Conservation (phyloP, 345 rosid species). For the Eutrema yunnanense region DNA sequence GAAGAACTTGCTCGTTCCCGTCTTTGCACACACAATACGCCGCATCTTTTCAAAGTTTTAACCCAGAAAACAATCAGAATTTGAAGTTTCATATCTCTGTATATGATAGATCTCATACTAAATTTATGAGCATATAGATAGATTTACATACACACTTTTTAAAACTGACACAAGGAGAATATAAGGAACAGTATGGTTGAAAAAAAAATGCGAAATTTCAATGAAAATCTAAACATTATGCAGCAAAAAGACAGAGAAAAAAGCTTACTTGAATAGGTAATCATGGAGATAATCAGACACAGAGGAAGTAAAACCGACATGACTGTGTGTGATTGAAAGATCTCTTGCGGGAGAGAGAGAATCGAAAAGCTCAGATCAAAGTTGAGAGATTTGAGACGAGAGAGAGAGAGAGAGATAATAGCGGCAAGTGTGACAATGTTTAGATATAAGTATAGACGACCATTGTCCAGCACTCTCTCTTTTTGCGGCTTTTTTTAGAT, state of each 20-base stretch:
- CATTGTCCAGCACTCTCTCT: conserved; percentile 15
- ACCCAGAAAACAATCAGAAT: background rate
- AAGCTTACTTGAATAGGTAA: conserved; percentile 67
- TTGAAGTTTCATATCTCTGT: background rate
- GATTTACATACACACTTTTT: background rate
- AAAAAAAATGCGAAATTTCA: no score
- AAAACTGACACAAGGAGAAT: background rate
- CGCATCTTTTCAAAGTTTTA: conserved; percentile 36
- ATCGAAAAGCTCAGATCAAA: conserved; percentile 3
- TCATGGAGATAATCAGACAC: conserved; percentile 51
- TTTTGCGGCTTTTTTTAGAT: background rate
- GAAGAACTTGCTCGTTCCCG: conserved; percentile 54
- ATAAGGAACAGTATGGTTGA: background rate
- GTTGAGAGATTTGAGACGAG: conserved; percentile 8
- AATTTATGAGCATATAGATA: background rate
- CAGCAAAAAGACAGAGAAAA: background rate
- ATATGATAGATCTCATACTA: background rate
- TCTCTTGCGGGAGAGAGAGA: background rate
- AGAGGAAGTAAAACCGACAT: conserved; percentile 58
- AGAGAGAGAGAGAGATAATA: conserved; percentile 23
- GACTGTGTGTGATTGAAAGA: background rate
- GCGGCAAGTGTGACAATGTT: conserved; percentile 21
- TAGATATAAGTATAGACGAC: conserved; percentile 9
- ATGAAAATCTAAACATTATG: background rate
- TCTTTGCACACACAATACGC: conserved; percentile 78